Evolutionary conservation across 108 stramenopile species (phyloP).

Genomic region (Cyclotella sp.): DNA sequence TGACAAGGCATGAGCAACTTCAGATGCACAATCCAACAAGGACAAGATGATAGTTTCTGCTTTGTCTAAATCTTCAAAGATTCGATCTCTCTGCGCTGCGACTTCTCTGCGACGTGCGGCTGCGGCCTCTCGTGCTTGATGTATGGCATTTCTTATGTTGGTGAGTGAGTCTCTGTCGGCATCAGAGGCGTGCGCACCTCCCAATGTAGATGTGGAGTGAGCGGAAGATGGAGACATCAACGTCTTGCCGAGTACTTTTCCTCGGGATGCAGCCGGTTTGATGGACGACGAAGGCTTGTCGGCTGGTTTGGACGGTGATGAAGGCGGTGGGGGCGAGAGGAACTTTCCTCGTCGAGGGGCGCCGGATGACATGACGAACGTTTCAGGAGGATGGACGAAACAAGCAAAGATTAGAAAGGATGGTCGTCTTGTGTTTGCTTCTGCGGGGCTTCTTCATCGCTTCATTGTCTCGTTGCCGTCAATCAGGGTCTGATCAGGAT

Average conservation of each 20-base stretch:
- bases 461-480: no score
- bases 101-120: slow-evolving; percentile 16
- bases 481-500: no score
- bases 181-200: neutral
- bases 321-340: slow-evolving; percentile 28
- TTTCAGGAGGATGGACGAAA: neutral
- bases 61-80: slow-evolving; percentile 37
- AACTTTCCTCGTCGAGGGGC: slow-evolving; percentile 43
- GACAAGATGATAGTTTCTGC: slow-evolving; percentile 46
- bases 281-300: slow-evolving; percentile 3
- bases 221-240: slow-evolving; percentile 5
- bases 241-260: slow-evolving; percentile 35
- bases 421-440: no score
- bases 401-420: no score
- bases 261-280: slow-evolving; percentile 23
- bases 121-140: slow-evolving; percentile 21
- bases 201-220: neutral
- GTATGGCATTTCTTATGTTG: slow-evolving; percentile 8
- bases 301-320: neutral
- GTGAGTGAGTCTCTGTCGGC: slow-evolving; percentile 1
- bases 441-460: no score
- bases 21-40: slow-evolving; percentile 31
- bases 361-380: neutral
- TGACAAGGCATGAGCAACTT: slow-evolving; percentile 24
- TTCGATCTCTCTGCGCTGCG: slow-evolving; percentile 1